These are phyloP conservation scores for Knoxdaviesia capensis DNA, from an alignment of 2,329 filamentous ascomycete species.

Conservation along the genomic window DNA sequence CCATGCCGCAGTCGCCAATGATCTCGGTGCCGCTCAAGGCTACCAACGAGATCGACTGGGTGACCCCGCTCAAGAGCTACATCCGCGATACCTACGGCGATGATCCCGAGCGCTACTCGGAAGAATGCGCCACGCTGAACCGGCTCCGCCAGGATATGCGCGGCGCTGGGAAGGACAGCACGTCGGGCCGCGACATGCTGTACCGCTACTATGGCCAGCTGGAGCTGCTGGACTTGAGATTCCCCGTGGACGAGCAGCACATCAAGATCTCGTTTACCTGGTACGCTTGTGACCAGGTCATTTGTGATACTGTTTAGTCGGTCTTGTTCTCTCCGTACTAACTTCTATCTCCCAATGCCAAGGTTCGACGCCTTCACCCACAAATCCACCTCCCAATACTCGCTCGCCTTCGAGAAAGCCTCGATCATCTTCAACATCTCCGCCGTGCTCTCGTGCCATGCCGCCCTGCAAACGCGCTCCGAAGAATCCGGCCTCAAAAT, in stretches of 20 bases:
- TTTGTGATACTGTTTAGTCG: conserved; percentile 1
- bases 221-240: conserved; percentile 80
- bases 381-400: conserved; percentile 92
- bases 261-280: conserved; percentile 99
- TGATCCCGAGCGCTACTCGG: conserved; percentile 84
- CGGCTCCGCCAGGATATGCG: conserved; percentile 94
- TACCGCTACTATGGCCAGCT: conserved; percentile 97
- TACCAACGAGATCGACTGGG: conserved; percentile 98
- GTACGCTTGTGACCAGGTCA: conserved; percentile 25
- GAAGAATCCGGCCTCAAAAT: conserved; percentile 90
- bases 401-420: conserved; percentile 91
- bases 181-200: conserved; percentile 74
- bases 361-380: conserved; percentile 99
- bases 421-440: conserved; percentile 99
- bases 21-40: conserved; percentile 80
- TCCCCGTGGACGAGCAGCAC: conserved; percentile 95
- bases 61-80: conserved; percentile 76
- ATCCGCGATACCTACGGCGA: conserved; percentile 90
- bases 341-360: conserved; percentile 5
- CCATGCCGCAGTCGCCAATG: conserved; percentile 80
- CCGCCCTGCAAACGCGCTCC: conserved; percentile 74
- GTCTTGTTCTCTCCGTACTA: not conserved
- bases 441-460: conserved; percentile 88
- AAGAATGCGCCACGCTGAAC: conserved; percentile 90
- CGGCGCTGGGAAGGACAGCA: conserved; percentile 90